These are phyloP conservation scores for Fusarium nygamai DNA, from an alignment of 2,329 filamentous ascomycete genomes.

Conservation along the genomic window DNA sequence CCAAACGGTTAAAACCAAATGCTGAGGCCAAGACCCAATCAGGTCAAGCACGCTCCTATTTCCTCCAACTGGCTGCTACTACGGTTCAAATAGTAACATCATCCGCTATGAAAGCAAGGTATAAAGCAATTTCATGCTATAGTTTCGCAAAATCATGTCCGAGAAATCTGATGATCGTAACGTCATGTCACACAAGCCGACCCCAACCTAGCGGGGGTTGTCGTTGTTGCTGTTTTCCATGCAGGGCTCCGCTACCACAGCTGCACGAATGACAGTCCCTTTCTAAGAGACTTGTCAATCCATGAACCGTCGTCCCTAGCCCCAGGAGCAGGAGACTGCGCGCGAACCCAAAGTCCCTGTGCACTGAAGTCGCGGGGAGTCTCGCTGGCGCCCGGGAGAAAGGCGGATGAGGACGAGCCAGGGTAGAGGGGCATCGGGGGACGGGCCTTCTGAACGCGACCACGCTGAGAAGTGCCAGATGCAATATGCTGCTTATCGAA, in stretches of 20 bases:
- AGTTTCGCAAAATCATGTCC: slow-evolving; percentile 22
- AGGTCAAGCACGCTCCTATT: slow-evolving; percentile 13
- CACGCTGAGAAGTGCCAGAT: slow-evolving; percentile 38
- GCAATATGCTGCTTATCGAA: slow-evolving; percentile 32
- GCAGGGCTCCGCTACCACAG: slow-evolving; percentile 29
- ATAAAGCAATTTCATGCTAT: neutral
- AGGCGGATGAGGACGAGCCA: slow-evolving; percentile 36
- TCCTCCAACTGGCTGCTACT: neutral
- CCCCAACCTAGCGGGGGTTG: slow-evolving; percentile 10
- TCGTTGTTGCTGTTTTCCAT: neutral
- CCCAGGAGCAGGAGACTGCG: slow-evolving; percentile 22
- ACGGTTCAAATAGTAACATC: neutral
- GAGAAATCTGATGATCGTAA: slow-evolving; percentile 27
- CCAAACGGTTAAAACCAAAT: slow-evolving; percentile 12
- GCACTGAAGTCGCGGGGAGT: slow-evolving; percentile 42
- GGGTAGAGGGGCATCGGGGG: slow-evolving; percentile 37
- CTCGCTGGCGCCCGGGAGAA: slow-evolving; percentile 37
- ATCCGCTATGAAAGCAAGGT: slow-evolving; percentile 15
- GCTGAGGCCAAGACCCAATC: neutral
- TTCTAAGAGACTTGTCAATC: slow-evolving; percentile 40
- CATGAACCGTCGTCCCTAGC: slow-evolving; percentile 34
- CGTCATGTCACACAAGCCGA: slow-evolving; percentile 18
- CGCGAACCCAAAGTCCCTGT: slow-evolving; percentile 39
- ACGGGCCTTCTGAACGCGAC: slow-evolving; percentile 29
- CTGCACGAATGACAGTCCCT: slow-evolving; percentile 36